Evolutionary conservation across 164 flowering plant species (phyloP), one percentile per base, ranked within the genome.

Genomic region (Vitis amurensis): DNA sequence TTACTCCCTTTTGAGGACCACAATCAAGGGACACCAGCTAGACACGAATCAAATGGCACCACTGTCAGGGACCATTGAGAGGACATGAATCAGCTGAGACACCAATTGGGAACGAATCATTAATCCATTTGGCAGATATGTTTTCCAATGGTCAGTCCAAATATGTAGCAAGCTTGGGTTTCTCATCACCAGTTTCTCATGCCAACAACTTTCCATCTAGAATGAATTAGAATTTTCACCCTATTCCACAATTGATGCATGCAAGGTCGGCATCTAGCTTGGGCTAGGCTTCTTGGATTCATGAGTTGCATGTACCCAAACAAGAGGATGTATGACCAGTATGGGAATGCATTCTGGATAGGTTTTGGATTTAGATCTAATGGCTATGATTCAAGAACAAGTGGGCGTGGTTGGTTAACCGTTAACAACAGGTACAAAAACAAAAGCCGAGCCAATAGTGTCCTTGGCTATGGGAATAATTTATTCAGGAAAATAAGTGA

Each of bases 381-480:
- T 70, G 80, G 75, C 12, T 82, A 84, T 76, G 80, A 81, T 73
- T 64, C 82, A 1, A 69, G 86, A 71, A 48, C 73, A 13, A 74
- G 52, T 71, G 85, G 88, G 14, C 84, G 81, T 64, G 87, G 89
- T 2, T 89, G 86, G 91, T 49, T 73, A 37, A 53, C 77, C 51
- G 76, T 68, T 65, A 89, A 85, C 69, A 77, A 30, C 71, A 88
- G 86, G 74, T 81, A 74, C 80, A 88, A 78, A 71, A 68, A 86
- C 27, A 81, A 77, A 52, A 80, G 82, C 2, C 69, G 65, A n/a
- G 69, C 76, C 49, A 68, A 69, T 71, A 71, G 73, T 65, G 63
- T 14, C 4, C 55, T 13, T 48, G 69, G 74, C 29, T 79, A 29
- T 63, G 74, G 74, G 2, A 77, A 79, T 57, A 81, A 75, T 23